Base-by-base conservation (phyloP, 1,284 basidiomycete species). In the Puccinia novopanici region DNA sequence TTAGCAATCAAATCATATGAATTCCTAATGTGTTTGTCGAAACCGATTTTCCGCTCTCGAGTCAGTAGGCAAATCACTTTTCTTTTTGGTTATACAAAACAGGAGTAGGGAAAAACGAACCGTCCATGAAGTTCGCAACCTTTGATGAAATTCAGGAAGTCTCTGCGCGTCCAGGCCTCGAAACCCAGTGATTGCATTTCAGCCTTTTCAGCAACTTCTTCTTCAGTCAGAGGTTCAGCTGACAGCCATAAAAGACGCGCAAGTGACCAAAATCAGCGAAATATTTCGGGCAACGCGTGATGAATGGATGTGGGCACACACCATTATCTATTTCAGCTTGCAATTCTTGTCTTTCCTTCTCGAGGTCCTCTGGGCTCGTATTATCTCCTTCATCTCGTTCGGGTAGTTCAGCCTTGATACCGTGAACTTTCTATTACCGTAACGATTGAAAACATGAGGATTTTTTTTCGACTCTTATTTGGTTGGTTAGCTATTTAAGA, bases 131-230 rank as follows among this genome's bases (percentile, higher is more conserved):
- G 90, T 85, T 98, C 96, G 65, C 94, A 87, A 0, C 91, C 94
- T 75, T 90, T 89, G 70, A 98, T 89, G 84, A 98, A 94, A 83
- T 92, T 92, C 84, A 96, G 94, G 88, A 94, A 98, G 85, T 98
- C 95, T 63, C 94, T 90, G 82, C 93, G 89, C 85, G 91, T 93
- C 95, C 95, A 97, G 83, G 92, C 91, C 48, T 91, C 90, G 87
- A 97, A 97, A 19, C 95, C 94, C 80, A 92, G 88, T 45, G 88
- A 88, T n/a, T 91, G 89, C 50, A 92, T 90, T 65, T 89, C 89
- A 70, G 95, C 93, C 86, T 96, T 96, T 84, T 90, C 88, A 8
- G 89, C 89, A 82, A 89, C 87, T 84, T 98, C 95, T 79, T 93
- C 92, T 83, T 96, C 93, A 0, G 91, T 94, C 67, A 98, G 87